Base-by-base conservation (phyloP, 1,284 basidiomycete genomes). In the Ustilago loliicola region DNA sequence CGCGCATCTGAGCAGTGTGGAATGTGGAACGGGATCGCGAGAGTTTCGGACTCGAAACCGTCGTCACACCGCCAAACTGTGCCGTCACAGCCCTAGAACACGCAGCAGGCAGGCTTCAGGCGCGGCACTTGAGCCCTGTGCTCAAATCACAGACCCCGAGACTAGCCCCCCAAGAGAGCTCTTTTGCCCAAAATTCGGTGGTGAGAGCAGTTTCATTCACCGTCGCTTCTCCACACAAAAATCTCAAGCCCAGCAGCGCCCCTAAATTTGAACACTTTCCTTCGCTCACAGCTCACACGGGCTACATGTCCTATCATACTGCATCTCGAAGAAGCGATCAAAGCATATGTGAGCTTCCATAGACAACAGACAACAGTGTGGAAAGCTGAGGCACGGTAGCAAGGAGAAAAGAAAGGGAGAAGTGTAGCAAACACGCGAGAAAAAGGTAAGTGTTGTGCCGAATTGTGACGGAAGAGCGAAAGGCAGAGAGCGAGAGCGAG, bases 151-250 rank as follows among this genome's bases (percentile, higher is more conserved):
- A 45, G 40, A 23, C 8, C 17, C 45, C 17, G 23, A 21, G n/a
- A 2, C 57, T 7, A 27, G 8, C 23, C n/a, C 30, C 19, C 19
- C 10, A 30, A 4, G 17, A 1, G 13, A 7, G n/a, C 11, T 1
- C 27, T 21, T 45, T 45, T 29, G 21, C 55, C 57, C 47, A 60
- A 60, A 59, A 48, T 50, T 25, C 21, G 30, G 21, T 17, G 30
- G 21, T 17, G n/a, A 27, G 21, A 7, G 10, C 58, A 29, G 45
- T 21, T 25, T 34, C 66, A 62, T 29, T 62, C 61, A 51, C 66
- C 66, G 66, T 51, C 54, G n/a, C 47, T 61, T 69, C 66, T 69
- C 66, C 61, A 63, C 66, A 69, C 60, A 47, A 32, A 40, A 21
- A 8, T 27, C 32, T n/a, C 19, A 23, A 56, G 30, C 34, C 19